Base-by-base conservation (phyloP, 139 green algal species). In the Tetraselmis chui region DNA sequence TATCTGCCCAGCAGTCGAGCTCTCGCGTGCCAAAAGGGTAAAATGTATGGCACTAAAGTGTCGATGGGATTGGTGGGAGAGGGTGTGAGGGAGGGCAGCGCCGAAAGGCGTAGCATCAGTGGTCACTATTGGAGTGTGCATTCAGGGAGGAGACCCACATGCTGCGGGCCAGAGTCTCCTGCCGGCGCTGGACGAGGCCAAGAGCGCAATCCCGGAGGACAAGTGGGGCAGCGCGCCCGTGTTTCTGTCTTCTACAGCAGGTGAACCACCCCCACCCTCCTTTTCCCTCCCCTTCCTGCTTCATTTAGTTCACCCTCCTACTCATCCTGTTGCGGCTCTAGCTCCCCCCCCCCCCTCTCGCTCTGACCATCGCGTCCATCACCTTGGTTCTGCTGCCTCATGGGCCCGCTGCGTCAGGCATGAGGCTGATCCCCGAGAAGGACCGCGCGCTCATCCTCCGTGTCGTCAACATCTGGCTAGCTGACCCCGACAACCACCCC, bases 371-470 rank as follows among this genome's bases (percentile, higher is more conserved):
- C n/a, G n/a, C n/a, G n/a, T n/a, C n/a, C n/a, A n/a, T n/a, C n/a
- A n/a, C n/a, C n/a, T n/a, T n/a, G n/a, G n/a, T n/a, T n/a, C n/a
- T n/a, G n/a, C n/a, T n/a, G n/a, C n/a, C n/a, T n/a, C n/a, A n/a
- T n/a, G n/a, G n/a, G n/a, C n/a, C n/a, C n/a, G n/a, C n/a, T n/a
- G n/a, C n/a, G n/a, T n/a, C n/a, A 67, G 45, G 76, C 29, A 79
- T 79, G 76, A 5, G 76, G 11, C 76, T 79, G 5, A 31, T 79
- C 29, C 76, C 76, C 29, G 76, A 79, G 29, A 79, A 31, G 22
- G 76, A 79, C 76, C 76, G 76, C 29, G 76, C 76, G 11, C 29
- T 79, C 76, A 31, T 79, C 29, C 76, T 79, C 29, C 76, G 76
- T 22, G 29, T 31, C 29, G 76, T 79, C 29, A 79, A 79, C 29